Evolutionary conservation across 2,329 filamentous ascomycete species (phyloP), one percentile per base, ranked within the genome.

Genomic region (Passalora sequoiae): DNA sequence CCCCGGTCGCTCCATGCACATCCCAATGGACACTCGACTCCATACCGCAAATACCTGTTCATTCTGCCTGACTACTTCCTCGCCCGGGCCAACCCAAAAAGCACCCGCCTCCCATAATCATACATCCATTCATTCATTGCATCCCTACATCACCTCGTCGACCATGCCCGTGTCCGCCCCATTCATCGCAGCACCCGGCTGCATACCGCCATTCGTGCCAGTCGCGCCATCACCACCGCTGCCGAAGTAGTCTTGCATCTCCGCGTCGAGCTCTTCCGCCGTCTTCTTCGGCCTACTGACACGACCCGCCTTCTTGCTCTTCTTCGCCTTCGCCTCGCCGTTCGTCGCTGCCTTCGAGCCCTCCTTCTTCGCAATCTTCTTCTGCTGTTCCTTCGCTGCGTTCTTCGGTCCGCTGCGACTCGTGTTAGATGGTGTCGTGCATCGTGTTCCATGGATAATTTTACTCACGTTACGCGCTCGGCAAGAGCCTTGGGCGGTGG

Each of bases 241-340:
- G 40, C 75, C 80, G 64, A 94, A 97, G 72, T 98, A 98, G 67
- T 97, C 92, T 15, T 81, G 83, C 92, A 98, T 98, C 67, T 98
- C 92, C 4, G 87, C 89, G 66, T 98, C 92, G 19, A 98, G 81
- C 71, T 98, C 89, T 65, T 95, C 91, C 1, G 84, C 81, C 0
- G 89, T 94, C 72, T 75, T 70, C 69, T 80, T 94, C 74, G 60
- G 81, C 70, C 55, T 84, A 75, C 59, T 84, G 53, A 76, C 72
- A 60, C 72, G 83, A 56, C 81, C 81, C 30, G 69, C 64, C 74
- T 77, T 60, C 67, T 76, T 76, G 59, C 69, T 68, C 51, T 69
- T 71, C 32, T 68, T 72, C 50, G 70, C 72, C 46, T 72, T 72
- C 36, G 64, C 69, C 35, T 69, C 69, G 31, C 65, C 54, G 38